Conservation (phyloP, 1,284 basidiomycete species). For the Microbotryum intermedium region DNA sequence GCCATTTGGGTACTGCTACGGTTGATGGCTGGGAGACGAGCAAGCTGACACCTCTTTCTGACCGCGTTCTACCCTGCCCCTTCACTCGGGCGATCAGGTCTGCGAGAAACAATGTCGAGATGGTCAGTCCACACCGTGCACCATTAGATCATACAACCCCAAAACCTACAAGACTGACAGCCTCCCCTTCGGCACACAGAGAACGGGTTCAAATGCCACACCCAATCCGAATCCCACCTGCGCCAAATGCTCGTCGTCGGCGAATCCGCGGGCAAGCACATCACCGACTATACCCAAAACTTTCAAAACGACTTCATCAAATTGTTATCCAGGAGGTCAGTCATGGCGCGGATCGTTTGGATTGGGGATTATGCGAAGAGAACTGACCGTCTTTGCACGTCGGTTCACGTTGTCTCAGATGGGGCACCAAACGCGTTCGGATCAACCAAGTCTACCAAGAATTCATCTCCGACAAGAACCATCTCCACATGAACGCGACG, state of each 20-base stretch:
- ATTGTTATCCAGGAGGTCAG: constrained; percentile 69
- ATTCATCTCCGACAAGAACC: constrained; percentile 88
- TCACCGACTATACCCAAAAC: constrained; percentile 75
- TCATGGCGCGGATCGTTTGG: constrained; percentile 22
- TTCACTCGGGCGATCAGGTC: constrained; percentile 51
- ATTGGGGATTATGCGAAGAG: background rate
- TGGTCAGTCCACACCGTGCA: constrained; percentile 3
- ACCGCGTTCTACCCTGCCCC: too few species aligned
- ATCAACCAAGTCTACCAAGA: constrained; percentile 98
- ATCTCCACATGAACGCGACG: constrained; percentile 98
- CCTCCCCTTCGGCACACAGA: constrained; percentile 50
- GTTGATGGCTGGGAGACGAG: background rate
- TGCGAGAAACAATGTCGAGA: constrained; percentile 85
- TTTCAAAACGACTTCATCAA: constrained; percentile 90
- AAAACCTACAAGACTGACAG: background rate
- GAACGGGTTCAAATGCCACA: constrained; percentile 86
- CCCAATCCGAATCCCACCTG: constrained; percentile 76
- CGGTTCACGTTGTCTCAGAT: constrained; percentile 46
- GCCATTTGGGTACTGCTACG: background rate
- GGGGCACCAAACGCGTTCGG: constrained; percentile 83
- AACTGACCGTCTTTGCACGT: background rate
- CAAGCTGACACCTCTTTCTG: too few species aligned
- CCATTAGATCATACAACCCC: background rate
- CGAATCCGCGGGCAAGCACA: constrained; percentile 75
- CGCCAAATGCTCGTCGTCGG: constrained; percentile 94